These are phyloP conservation scores for Sphaerulina populicola DNA, from an alignment of 2,329 filamentous ascomycete genomes.

Conservation along the genomic window DNA sequence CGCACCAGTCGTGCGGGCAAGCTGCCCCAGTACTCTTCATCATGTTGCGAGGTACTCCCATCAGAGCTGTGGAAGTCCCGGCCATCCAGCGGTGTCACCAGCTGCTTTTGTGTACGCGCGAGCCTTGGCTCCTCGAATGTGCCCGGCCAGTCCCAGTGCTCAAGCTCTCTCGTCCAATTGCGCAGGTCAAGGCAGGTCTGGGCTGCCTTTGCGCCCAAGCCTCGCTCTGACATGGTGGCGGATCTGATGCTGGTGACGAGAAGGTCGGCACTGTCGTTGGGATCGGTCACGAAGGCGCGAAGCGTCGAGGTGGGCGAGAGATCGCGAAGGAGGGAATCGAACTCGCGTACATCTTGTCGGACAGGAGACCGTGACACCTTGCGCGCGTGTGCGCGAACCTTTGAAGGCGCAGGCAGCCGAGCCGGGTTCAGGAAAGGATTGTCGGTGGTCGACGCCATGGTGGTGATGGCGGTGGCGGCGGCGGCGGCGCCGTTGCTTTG, in stretches of 20 bases:
- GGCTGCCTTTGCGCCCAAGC: slow-evolving; percentile 63
- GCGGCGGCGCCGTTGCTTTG: not conserved
- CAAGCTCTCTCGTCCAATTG: slow-evolving; percentile 67
- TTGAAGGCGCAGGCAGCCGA: slow-evolving; percentile 19
- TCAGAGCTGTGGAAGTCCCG: not conserved
- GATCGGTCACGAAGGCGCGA: slow-evolving; percentile 49
- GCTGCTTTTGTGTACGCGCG: slow-evolving; percentile 17
- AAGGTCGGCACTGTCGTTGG: slow-evolving; percentile 31
- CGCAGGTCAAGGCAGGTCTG: slow-evolving; percentile 62
- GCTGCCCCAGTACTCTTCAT: slow-evolving; percentile 57
- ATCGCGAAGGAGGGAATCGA: slow-evolving; percentile 47
- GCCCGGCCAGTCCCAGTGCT: slow-evolving; percentile 52
- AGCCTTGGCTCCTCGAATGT: slow-evolving; percentile 38
- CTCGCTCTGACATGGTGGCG: slow-evolving; percentile 57
- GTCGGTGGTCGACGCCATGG: not conserved
- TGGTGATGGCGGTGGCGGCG: not conserved
- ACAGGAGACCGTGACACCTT: slow-evolving; percentile 28
- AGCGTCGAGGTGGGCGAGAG: slow-evolving; percentile 55
- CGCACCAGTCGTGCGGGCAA: slow-evolving; percentile 57
- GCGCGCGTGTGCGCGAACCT: slow-evolving; percentile 19
- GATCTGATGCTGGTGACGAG: slow-evolving; percentile 50
- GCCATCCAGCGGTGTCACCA: not conserved
- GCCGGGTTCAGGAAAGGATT: slow-evolving; percentile 29
- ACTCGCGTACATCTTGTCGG: slow-evolving; percentile 24
- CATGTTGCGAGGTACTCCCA: slow-evolving; percentile 21